phyloP scores from a whole-genome alignment of 495 filamentous ascomycete species.

The Durotheca rogersii region DNA sequence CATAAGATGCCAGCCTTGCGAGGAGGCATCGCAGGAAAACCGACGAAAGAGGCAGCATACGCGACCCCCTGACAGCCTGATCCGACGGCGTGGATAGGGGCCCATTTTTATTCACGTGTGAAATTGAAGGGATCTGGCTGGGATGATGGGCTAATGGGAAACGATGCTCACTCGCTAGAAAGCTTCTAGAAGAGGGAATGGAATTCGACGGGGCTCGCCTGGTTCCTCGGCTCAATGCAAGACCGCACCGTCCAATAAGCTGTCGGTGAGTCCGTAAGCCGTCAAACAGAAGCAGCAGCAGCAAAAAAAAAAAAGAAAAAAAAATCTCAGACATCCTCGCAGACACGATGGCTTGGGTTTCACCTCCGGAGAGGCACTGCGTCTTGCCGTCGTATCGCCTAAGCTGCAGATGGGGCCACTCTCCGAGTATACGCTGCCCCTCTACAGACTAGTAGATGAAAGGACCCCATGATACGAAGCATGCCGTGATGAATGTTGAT shows the following conservation, averaged over 20 bases:
- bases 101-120: slow-evolving; percentile 33
- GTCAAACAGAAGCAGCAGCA: too few relatives aligned
- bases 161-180: slow-evolving; percentile 25
- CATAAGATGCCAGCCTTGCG: slow-evolving; percentile 21
- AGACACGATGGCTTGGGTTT: slow-evolving; percentile 11
- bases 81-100: slow-evolving; percentile 31
- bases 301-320: too few relatives aligned
- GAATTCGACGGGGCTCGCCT: slow-evolving; percentile 14
- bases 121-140: slow-evolving; percentile 28
- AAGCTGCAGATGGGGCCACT: slow-evolving; percentile 22
- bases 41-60: slow-evolving; percentile 20
- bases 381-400: slow-evolving; percentile 30
- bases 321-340: too few relatives aligned
- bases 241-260: slow-evolving; percentile 23
- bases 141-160: slow-evolving; percentile 23
- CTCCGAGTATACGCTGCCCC: slow-evolving; percentile 12
- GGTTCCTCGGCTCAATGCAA: slow-evolving; percentile 32
- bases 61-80: slow-evolving; percentile 25
- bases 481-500: slow-evolving; percentile 24
- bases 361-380: slow-evolving; percentile 15
- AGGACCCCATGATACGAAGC: slow-evolving; percentile 20
- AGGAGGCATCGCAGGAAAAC: neutral
- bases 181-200: slow-evolving; percentile 32
- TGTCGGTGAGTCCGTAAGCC: slow-evolving; percentile 3
- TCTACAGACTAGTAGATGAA: slow-evolving; percentile 26